Conservation (phyloP, 805 yeast species). For the Saccharomycopsis selenospora region DNA sequence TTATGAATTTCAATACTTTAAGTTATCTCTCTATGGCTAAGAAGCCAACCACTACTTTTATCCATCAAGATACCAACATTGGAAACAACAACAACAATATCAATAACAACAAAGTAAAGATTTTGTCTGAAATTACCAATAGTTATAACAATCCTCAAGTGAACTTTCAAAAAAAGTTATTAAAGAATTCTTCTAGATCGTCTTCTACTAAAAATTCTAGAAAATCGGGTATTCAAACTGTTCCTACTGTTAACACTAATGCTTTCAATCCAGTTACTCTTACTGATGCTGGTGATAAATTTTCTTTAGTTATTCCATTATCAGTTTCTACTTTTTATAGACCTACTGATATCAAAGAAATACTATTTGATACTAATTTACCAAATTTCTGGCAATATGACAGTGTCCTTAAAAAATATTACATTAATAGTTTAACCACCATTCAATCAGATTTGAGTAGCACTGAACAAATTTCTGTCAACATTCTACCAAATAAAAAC, state of each 20-base stretch:
- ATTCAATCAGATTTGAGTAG: background rate
- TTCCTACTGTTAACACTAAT: background rate
- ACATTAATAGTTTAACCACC: background rate
- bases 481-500: background rate
- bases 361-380: background rate
- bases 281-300: too few relatives aligned
- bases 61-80: background rate
- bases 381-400: background rate
- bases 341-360: background rate
- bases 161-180: background rate
- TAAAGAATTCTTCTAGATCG: too few relatives aligned
- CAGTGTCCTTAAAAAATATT: background rate
- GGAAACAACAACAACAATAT: too few relatives aligned
- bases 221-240: background rate
- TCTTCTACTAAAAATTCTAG: too few relatives aligned
- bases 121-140: conserved; percentile 15
- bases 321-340: background rate
- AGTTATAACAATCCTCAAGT: conserved; percentile 1
- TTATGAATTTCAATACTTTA: background rate
- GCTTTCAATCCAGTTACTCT: too few relatives aligned
- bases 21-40: background rate
- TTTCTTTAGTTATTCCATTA: conserved; percentile 1
- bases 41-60: conserved; percentile 1
- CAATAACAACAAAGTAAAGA: background rate
- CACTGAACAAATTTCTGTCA: background rate